Conservation (phyloP, 1,284 basidiomycete species). For the Paramarasmius palmivorus region DNA sequence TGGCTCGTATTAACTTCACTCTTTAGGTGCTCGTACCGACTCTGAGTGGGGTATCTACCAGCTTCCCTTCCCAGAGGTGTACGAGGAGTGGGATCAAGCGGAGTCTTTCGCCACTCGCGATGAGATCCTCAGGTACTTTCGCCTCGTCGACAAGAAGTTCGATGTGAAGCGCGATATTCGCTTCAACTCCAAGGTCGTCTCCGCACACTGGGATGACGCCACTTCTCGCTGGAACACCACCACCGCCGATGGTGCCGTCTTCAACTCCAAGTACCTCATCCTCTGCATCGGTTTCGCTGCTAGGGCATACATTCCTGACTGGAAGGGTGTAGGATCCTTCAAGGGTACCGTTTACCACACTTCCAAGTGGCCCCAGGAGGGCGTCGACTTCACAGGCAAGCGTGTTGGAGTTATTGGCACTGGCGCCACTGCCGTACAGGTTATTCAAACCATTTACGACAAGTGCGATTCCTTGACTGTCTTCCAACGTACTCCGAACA, state of each 20-base stretch:
- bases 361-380: conserved; percentile 24
- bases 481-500: conserved; percentile 28
- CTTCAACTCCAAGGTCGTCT: conserved; percentile 15
- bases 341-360: conserved; percentile 25
- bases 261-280: conserved; percentile 20
- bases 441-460: conserved; percentile 24
- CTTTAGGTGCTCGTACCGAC: not conserved
- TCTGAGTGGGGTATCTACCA: not conserved
- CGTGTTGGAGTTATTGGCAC: conserved; percentile 28
- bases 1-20: not conserved
- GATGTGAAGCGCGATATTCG: not conserved
- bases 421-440: conserved; percentile 27
- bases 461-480: conserved; percentile 24
- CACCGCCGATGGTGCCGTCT: conserved; percentile 18
- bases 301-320: conserved; percentile 21
- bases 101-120: not conserved
- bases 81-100: not conserved
- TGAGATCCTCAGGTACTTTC: not conserved
- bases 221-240: conserved; percentile 24
- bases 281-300: conserved; percentile 25
- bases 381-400: conserved; percentile 22
- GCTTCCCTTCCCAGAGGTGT: not conserved
- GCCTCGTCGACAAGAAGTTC: not conserved
- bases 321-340: conserved; percentile 23
- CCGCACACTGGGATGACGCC: conserved; percentile 21